These are phyloP conservation scores for Parastagonospora avenae DNA, from an alignment of 2,329 filamentous ascomycete genomes.

Conservation along the genomic window DNA sequence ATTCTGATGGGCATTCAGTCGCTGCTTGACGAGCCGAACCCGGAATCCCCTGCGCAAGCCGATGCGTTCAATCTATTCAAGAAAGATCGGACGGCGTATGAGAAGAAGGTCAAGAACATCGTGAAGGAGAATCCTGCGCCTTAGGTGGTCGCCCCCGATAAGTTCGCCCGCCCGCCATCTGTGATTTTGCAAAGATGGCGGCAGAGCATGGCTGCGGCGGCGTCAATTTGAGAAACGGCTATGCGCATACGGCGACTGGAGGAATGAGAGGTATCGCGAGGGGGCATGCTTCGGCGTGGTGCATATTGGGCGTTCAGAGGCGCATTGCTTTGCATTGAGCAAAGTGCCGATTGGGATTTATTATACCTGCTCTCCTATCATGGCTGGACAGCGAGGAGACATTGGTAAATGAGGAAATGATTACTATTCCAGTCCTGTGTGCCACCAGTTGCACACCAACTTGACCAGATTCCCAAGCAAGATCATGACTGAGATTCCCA, in stretches of 20 bases:
- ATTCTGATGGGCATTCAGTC: constrained; percentile 96
- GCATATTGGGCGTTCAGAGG: constrained; percentile 1
- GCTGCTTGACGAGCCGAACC: constrained; percentile 93
- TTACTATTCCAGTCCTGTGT: neutral
- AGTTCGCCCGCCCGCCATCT: neutral
- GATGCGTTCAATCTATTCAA: constrained; percentile 98
- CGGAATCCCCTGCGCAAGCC: constrained; percentile 93
- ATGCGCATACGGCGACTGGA: too few species aligned
- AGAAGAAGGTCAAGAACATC: constrained; percentile 82
- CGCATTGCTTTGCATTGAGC: neutral
- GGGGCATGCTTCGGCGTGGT: neutral
- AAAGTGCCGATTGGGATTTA: constrained; percentile 1
- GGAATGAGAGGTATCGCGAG: neutral
- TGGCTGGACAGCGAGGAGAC: neutral
- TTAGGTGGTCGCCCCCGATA: constrained; percentile 39
- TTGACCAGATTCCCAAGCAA: neutral
- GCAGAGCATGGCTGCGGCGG: too few species aligned
- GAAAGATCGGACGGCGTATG: constrained; percentile 84
- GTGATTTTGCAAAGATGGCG: neutral
- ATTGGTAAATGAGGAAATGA: neutral
- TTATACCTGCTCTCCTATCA: constrained; percentile 4
- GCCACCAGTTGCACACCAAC: neutral
- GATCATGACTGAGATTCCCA: neutral
- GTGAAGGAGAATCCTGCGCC: constrained; percentile 88
- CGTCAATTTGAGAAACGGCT: too few species aligned